Evolutionary conservation across 805 yeast species (phyloP).

Genomic region (Spathaspora boniae): DNA sequence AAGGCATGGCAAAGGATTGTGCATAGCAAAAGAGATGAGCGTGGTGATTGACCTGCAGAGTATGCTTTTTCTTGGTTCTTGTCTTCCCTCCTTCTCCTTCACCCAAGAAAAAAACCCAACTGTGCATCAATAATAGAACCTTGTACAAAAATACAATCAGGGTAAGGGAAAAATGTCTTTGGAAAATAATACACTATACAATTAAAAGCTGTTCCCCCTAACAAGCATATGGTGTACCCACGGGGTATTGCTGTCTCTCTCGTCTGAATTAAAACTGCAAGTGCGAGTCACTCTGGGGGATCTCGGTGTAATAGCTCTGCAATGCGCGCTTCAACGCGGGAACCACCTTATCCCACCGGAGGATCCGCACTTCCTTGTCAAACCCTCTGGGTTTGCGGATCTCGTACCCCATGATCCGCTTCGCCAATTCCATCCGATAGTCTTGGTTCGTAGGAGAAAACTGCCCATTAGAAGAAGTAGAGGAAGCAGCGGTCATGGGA

Average conservation of each 20-base stretch:
- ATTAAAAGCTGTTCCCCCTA: too few relatives aligned
- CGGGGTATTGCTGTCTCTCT: background rate
- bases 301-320: conserved; percentile 61
- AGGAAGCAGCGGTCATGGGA: conserved; percentile 5
- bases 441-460: conserved; percentile 23
- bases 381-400: conserved; percentile 63
- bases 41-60: too few relatives aligned
- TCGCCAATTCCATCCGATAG: conserved; percentile 53
- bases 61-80: too few relatives aligned
- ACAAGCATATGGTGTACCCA: background rate
- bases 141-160: background rate
- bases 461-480: background rate
- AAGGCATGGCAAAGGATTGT: too few relatives aligned
- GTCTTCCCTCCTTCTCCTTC: too few relatives aligned
- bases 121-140: too few relatives aligned
- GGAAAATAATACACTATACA: background rate
- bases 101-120: too few relatives aligned
- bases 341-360: conserved; percentile 56
- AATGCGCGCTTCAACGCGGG: conserved; percentile 62
- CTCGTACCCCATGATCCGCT: conserved; percentile 62
- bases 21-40: too few relatives aligned
- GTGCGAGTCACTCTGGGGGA: conserved; percentile 32
- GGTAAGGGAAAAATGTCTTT: background rate
- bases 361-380: conserved; percentile 63
- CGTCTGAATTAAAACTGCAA: background rate